A percentile compares a stretch with the other conserved stretches of the same genome.
Conservation (phyloP, 164 flowering plant genomes). For the Magnolia kwangsiensis region DNA sequence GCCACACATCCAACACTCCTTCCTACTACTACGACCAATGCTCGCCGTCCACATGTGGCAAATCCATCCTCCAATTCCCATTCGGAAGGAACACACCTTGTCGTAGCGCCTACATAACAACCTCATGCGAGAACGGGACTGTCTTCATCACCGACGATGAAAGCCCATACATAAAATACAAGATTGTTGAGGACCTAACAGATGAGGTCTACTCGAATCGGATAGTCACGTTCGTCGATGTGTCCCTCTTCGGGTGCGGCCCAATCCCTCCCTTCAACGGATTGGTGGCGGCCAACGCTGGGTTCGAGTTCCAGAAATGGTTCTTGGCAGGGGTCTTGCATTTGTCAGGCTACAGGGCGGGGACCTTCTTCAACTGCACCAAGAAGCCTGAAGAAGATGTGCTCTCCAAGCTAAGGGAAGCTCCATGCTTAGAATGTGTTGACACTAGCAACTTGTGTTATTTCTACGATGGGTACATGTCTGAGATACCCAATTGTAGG, state of each 20-base stretch:
- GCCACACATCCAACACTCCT: background rate
- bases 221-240: conserved; percentile 1
- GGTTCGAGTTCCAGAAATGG: background rate
- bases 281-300: background rate
- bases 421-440: conserved; percentile 4
- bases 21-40: conserved; percentile 7
- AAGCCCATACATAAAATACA: background rate
- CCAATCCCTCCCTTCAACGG: background rate
- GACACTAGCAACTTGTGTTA: background rate
- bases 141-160: conserved; percentile 6
- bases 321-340: background rate
- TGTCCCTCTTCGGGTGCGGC: conserved; percentile 1
- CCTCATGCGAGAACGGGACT: conserved; percentile 2
- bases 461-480: background rate
- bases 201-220: background rate
- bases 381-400: background rate
- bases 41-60: conserved; percentile 7
- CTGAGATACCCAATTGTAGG: background rate
- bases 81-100: background rate
- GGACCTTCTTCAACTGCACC: conserved; percentile 8
- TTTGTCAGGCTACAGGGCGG: background rate
- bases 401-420: background rate
- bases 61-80: conserved; percentile 5
- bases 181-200: background rate
- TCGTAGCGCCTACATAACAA: conserved; percentile 1